A percentile compares a stretch with the other conserved stretches of the same genome.
Conservation (phyloP, 108 stramenopile species). For the Cylindrotheca fusiformis region DNA sequence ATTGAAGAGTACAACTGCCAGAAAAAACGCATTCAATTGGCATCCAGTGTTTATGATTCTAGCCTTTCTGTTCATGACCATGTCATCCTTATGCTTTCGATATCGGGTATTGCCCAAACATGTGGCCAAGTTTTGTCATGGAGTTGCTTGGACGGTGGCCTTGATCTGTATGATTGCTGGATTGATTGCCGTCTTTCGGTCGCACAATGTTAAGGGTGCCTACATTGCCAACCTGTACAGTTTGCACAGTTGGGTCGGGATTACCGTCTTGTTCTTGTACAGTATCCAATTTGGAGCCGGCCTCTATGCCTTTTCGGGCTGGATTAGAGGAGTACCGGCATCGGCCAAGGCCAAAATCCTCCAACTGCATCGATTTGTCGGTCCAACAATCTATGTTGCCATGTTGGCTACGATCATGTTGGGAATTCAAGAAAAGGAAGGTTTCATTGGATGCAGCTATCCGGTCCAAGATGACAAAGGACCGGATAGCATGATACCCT, state of each 20-base stretch:
- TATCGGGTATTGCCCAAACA: not conserved
- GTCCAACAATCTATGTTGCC: constrained; percentile 48
- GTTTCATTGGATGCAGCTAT: constrained; percentile 64
- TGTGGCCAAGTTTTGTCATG: constrained; percentile 48
- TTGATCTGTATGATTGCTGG: constrained; percentile 47
- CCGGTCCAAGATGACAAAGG: constrained; percentile 24
- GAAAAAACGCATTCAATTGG: constrained; percentile 74
- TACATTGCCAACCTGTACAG: constrained; percentile 78
- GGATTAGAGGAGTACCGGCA: constrained; percentile 16
- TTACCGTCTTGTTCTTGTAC: constrained; percentile 49
- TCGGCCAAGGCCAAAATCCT: constrained; percentile 33
- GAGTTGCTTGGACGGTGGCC: constrained; percentile 45
- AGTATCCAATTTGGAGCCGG: constrained; percentile 48
- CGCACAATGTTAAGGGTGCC: constrained; percentile 68
- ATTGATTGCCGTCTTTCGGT: constrained; percentile 64
- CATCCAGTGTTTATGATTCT: constrained; percentile 76
- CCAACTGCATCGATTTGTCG: constrained; percentile 47
- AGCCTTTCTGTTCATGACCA: constrained; percentile 68
- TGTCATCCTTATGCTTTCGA: constrained; percentile 54
- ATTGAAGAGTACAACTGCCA: constrained; percentile 32
- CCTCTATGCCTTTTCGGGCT: constrained; percentile 33
- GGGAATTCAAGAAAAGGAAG: constrained; percentile 80
- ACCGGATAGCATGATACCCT: constrained; percentile 50
- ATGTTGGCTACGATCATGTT: constrained; percentile 55
- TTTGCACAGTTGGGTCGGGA: constrained; percentile 77